Evolutionary conservation across 1,139 yeast species (phyloP).

Genomic region (Yamadazyma oceani): DNA sequence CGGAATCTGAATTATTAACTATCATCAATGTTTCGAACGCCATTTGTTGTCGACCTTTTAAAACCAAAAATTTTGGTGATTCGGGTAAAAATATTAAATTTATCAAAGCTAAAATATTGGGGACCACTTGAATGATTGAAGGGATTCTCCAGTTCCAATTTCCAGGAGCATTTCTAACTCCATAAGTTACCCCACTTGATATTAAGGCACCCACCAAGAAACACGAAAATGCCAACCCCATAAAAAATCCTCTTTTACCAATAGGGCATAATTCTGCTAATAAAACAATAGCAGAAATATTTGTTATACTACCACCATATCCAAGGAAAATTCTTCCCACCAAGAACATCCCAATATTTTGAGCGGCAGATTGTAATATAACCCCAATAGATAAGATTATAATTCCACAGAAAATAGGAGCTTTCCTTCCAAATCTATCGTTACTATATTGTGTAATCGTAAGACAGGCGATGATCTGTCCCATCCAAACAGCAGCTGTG

Average conservation of each 20-base stretch:
- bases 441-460: constrained; percentile 8
- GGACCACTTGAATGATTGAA: constrained; percentile 16
- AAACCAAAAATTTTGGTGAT: constrained; percentile 17
- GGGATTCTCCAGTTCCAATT: constrained; percentile 20
- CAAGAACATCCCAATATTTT: constrained; percentile 18
- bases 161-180: constrained; percentile 14
- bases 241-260: constrained; percentile 12
- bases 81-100: constrained; percentile 17
- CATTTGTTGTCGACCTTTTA: constrained; percentile 8
- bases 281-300: constrained; percentile 15
- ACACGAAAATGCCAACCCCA: constrained; percentile 15
- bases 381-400: constrained; percentile 14
- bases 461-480: constrained; percentile 12
- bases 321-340: constrained; percentile 19
- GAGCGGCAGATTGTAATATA: constrained; percentile 18
- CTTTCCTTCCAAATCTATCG: constrained; percentile 18
- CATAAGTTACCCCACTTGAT: constrained; percentile 16
- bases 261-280: constrained; percentile 17
- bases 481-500: constrained; percentile 18
- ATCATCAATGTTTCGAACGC: constrained; percentile 14
- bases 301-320: constrained; percentile 13
- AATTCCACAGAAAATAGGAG: constrained; percentile 13
- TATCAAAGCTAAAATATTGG: constrained; percentile 11
- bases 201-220: constrained; percentile 15
- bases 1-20: constrained; percentile 5